phyloP scores from a whole-genome alignment of 371 early-diverging fungal genomes.

The Mortierella sp. region DNA sequence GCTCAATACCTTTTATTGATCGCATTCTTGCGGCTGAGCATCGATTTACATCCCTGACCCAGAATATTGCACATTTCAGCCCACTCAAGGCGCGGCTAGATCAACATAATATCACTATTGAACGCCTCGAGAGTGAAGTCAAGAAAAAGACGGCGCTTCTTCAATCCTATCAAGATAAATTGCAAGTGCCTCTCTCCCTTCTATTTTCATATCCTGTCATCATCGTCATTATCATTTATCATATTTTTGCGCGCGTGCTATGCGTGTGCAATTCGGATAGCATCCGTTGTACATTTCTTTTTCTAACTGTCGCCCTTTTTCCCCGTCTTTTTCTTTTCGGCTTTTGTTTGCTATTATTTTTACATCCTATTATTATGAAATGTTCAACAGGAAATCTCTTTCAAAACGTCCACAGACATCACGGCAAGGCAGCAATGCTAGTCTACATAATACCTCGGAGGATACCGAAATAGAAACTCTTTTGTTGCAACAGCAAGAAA shows the following conservation, averaged over 20 bases:
- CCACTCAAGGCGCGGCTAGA: conserved; percentile 50
- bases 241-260: background rate
- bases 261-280: background rate
- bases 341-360: background rate
- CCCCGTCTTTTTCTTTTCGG: background rate
- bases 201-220: background rate
- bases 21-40: conserved; percentile 51
- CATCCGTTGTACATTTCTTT: background rate
- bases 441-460: conserved; percentile 35
- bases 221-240: background rate
- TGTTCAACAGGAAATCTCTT: conserved; percentile 31
- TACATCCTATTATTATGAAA: background rate
- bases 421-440: conserved; percentile 41
- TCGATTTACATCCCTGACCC: conserved; percentile 52
- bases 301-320: background rate
- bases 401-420: conserved; percentile 41
- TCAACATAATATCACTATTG: conserved; percentile 48
- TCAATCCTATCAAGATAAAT: conserved; percentile 40
- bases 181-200: conserved; percentile 29
- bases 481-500: conserved; percentile 30
- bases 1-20: conserved; percentile 23
- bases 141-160: conserved; percentile 41
- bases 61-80: conserved; percentile 56
- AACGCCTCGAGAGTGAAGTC: conserved; percentile 48
- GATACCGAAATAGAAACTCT: conserved; percentile 11